phyloP scores from a whole-genome alignment of 495 filamentous ascomycete species.

The Chaetomium fimeti region DNA sequence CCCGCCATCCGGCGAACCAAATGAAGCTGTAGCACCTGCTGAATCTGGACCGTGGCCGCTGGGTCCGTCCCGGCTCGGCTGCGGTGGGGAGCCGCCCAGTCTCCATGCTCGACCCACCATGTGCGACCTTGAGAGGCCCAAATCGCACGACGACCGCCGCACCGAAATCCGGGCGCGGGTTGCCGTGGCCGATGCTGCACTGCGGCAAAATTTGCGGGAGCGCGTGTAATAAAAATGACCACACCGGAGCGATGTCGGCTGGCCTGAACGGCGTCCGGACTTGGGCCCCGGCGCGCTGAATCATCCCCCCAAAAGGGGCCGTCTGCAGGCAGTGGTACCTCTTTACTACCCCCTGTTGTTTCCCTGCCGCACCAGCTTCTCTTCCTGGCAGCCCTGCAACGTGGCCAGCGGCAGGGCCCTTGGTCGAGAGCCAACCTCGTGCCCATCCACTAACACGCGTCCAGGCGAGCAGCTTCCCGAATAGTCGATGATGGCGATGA shows the following conservation, averaged over 20 bases:
- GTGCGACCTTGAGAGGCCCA: slow-evolving; percentile 5
- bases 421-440: background rate
- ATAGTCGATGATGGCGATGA: slow-evolving; percentile 25
- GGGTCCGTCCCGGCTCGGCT: slow-evolving; percentile 22
- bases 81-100: slow-evolving; percentile 9
- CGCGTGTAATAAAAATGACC: slow-evolving; percentile 6
- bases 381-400: slow-evolving; percentile 22
- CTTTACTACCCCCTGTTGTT: slow-evolving; percentile 4
- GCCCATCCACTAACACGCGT: slow-evolving; percentile 12
- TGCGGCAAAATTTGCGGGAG: slow-evolving; percentile 6
- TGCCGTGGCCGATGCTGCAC: slow-evolving; percentile 12
- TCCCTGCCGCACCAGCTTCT: slow-evolving; percentile 14
- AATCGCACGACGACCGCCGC: background rate
- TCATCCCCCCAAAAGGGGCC: background rate
- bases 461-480: slow-evolving; percentile 32
- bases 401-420: slow-evolving; percentile 11
- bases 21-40: slow-evolving; percentile 27
- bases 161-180: slow-evolving; percentile 11
- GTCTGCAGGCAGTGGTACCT: slow-evolving; percentile 1
- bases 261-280: background rate
- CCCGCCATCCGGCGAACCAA: slow-evolving; percentile 14
- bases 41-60: slow-evolving; percentile 20
- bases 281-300: background rate
- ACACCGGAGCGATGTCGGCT: slow-evolving; percentile 9
- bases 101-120: slow-evolving; percentile 3